Conservation (phyloP, 176 grass and related monocot genomes). For the Raddia guianensis region DNA sequence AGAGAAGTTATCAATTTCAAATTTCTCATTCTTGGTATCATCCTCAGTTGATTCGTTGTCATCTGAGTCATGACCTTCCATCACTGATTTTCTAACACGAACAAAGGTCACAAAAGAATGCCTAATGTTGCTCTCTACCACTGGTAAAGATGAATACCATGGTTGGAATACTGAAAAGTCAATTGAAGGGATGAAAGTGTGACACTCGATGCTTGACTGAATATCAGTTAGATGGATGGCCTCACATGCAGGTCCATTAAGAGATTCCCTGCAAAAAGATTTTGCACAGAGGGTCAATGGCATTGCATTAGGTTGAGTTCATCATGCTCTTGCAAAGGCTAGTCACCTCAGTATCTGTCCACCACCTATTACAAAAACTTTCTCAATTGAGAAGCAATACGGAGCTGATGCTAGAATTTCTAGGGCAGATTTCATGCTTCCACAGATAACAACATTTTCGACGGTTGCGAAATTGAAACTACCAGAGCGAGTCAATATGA, state of each 20-base stretch:
- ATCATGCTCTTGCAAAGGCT: slow-evolving; percentile 1
- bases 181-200: slow-evolving; percentile 70
- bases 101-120: slow-evolving; percentile 79
- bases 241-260: slow-evolving; percentile 76
- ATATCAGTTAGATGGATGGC: slow-evolving; percentile 89
- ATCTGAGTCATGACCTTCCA: slow-evolving; percentile 41
- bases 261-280: slow-evolving; percentile 58
- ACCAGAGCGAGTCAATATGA: slow-evolving; percentile 74
- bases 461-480: slow-evolving; percentile 73
- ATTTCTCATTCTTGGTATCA: slow-evolving; percentile 44
- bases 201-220: slow-evolving; percentile 56
- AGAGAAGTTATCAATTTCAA: slow-evolving; percentile 66
- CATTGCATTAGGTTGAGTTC: neutral
- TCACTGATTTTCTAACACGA: slow-evolving; percentile 49
- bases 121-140: slow-evolving; percentile 67
- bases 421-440: slow-evolving; percentile 73
- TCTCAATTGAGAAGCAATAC: slow-evolving; percentile 83
- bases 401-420: slow-evolving; percentile 65
- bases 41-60: slow-evolving; percentile 38
- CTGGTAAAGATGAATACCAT: slow-evolving; percentile 81
- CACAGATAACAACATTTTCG: slow-evolving; percentile 77
- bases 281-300: slow-evolving; percentile 25
- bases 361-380: slow-evolving; percentile 81
- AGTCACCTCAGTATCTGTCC: slow-evolving; percentile 72
- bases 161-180: slow-evolving; percentile 67